Conservation (phyloP, 2,329 filamentous ascomycete species). For the Monilinia fructigena region DNA sequence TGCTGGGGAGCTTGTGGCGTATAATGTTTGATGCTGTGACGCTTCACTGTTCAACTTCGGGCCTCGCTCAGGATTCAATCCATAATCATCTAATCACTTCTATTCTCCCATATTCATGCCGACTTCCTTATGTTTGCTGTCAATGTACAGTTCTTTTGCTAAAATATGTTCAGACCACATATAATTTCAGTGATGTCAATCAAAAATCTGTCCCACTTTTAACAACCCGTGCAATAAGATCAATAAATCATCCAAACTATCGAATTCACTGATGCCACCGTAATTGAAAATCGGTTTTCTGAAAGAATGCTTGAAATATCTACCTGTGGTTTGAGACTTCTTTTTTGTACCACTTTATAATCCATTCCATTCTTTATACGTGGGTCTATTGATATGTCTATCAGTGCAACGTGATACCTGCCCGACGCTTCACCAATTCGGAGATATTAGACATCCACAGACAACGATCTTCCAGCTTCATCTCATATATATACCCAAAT, state of each 20-base stretch:
- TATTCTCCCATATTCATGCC: neutral
- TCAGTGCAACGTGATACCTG: constrained; percentile 2
- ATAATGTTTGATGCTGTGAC: neutral
- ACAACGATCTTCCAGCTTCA: neutral
- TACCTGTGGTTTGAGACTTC: neutral
- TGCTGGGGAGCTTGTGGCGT: neutral
- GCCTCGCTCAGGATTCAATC: neutral
- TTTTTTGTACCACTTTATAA: neutral
- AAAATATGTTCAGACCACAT: neutral
- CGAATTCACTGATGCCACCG: neutral
- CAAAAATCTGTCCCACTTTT: constrained; percentile 6
- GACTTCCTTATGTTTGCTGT: neutral
- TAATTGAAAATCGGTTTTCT: neutral
- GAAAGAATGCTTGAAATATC: neutral
- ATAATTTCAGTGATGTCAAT: neutral
- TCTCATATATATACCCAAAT: neutral
- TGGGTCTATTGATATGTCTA: neutral
- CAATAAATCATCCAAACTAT: neutral
- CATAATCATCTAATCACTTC: neutral
- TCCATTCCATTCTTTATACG: neutral
- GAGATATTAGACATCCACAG: neutral
- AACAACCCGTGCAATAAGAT: neutral
- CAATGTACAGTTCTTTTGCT: neutral
- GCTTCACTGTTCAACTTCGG: neutral
- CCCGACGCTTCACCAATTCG: constrained; percentile 1